phyloP scores from a whole-genome alignment of 148 eudicot species.

The Nyssa sinensis region DNA sequence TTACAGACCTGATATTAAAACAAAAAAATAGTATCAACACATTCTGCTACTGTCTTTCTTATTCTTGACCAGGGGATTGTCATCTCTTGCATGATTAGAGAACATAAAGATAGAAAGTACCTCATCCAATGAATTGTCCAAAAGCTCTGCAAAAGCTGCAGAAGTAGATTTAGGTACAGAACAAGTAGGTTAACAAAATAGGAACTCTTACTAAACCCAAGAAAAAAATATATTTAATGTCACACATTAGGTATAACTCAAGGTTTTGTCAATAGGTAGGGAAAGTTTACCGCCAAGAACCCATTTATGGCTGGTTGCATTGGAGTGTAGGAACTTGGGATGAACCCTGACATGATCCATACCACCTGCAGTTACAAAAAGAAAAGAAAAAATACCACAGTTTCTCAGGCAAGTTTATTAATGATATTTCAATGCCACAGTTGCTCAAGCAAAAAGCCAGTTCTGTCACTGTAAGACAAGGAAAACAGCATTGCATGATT shows the following conservation, averaged over 20 bases:
- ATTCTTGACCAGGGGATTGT: no score
- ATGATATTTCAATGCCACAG: neutral
- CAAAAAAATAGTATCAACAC: neutral
- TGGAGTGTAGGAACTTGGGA: constrained; percentile 94
- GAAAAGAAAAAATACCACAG: constrained; percentile 5
- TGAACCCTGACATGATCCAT: constrained; percentile 98
- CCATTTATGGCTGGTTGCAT: constrained; percentile 99
- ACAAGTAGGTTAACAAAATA: neutral
- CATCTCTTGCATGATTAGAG: neutral
- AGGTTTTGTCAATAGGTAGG: neutral
- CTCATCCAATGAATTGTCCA: constrained; percentile 95
- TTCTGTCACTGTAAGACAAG: neutral
- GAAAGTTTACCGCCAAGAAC: constrained; percentile 75
- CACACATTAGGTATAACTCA: constrained; percentile 1
- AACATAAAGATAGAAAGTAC: constrained; percentile 31
- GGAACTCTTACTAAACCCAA: neutral
- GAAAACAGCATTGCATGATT: neutral
- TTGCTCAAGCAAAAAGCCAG: neutral
- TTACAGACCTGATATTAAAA: constrained; percentile 51
- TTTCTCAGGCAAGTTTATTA: neutral
- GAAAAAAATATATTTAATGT: neutral
- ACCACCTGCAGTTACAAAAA: constrained; percentile 54
- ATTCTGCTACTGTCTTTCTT: no score
- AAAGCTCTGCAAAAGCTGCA: constrained; percentile 92
- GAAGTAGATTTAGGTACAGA: constrained; percentile 2